Percentiles rank a stretch among this genome's conserved stretches.
Evolutionary conservation across 345 rosid species (phyloP).

Genomic region (Kernera saxatilis): DNA sequence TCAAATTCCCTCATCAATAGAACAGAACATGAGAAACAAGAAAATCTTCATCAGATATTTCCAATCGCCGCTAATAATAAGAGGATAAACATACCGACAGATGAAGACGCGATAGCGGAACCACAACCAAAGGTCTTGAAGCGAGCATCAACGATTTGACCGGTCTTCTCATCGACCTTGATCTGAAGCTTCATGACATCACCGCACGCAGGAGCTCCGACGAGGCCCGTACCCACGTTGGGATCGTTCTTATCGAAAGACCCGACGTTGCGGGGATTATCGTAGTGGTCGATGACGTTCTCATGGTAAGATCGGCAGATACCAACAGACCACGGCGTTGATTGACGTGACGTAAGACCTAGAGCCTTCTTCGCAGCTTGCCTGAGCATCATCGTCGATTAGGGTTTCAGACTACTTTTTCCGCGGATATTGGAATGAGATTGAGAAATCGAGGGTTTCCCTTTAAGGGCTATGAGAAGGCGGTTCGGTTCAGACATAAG

Average conservation of each 20-base stretch:
- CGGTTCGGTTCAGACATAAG: neutral
- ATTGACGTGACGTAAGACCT: conserved; percentile 32
- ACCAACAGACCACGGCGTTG: conserved; percentile 28
- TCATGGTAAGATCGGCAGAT: conserved; percentile 64
- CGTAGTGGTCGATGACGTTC: conserved; percentile 94
- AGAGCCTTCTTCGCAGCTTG: conserved; percentile 45
- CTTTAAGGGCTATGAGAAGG: neutral
- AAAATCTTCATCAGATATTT: neutral
- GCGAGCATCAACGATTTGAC: conserved; percentile 80
- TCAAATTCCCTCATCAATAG: neutral
- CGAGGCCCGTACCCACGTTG: conserved; percentile 79
- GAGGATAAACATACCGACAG: conserved; percentile 54
- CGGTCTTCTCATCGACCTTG: conserved; percentile 79
- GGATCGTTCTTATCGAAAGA: conserved; percentile 94
- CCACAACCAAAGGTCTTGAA: conserved; percentile 99
- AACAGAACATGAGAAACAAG: neutral
- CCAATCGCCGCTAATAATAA: neutral
- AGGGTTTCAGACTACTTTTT: neutral
- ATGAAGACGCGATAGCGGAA: conserved; percentile 94
- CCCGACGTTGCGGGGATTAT: conserved; percentile 92
- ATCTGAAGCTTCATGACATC: conserved; percentile 99
- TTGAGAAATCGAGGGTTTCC: neutral
- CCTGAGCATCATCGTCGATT: conserved; percentile 41
- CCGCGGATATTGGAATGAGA: neutral
- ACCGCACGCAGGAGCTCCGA: conserved; percentile 98